Evolutionary conservation across 441 rosid genomes (phyloP), one percentile per base, ranked within the genome.

Genomic region (Populus trichocarpa): DNA sequence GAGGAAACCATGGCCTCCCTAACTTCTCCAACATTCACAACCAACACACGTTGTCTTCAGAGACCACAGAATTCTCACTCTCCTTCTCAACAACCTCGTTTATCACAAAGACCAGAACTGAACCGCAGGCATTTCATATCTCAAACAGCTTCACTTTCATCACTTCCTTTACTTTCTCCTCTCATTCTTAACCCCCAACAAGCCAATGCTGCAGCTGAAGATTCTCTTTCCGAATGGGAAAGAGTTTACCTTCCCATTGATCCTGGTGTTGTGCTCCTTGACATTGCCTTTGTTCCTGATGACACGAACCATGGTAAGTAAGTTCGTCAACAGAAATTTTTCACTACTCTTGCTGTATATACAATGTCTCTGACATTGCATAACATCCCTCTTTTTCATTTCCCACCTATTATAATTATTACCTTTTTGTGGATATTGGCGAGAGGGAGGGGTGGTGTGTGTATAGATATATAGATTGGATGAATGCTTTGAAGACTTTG

Each of bases 181-280:
- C 59, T 84, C 2, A 61, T 80, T 23, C 75, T 84, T 26, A 71
- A 36, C 40, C 69, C 32, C 2, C 83, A 76, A 16, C 80, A 81
- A 0, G 84, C 84, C 2, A 78, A 80, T 46, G 57, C 36, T n/a
- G 72, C 69, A 77, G 88, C 88, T 8, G 95, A 89, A 59, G 98
- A 89, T 4, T 57, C 85, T 38, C 91, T 93, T 46, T 83, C 96
- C 3, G 95, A 90, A 71, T 95, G 99, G 98, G 99, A 92, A 80
- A 78, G 94, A 78, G 89, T 91, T 2, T 86, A 70, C 75, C 91
- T 93, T 71, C 95, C 98, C 22, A 90, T 91, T 70, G 96, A 96
- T 82, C 97, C 99, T 4, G 98, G 98, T n/a, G 97, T 95, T n/a
- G 96, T 95, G 76, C 98, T 96, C 74, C 95, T 96, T 50, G 99